Evolutionary conservation across 805 yeast genomes (phyloP).

Genomic region (Saturnispora quitensis): DNA sequence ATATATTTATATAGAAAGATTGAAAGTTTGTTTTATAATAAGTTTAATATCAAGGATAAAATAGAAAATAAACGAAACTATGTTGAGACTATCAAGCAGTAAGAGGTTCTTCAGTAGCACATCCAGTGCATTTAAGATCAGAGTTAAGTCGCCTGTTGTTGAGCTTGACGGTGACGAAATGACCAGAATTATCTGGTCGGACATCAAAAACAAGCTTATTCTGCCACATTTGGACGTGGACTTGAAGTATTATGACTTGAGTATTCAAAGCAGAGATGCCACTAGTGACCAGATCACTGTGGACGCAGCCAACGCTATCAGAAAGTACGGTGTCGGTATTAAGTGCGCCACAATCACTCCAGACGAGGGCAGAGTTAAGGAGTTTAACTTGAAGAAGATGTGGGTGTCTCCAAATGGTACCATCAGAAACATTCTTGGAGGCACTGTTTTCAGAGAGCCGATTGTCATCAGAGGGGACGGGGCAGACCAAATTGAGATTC

Average conservation of each 20-base stretch:
- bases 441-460: conserved; percentile 80
- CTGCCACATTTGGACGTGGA: conserved; percentile 65
- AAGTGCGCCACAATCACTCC: conserved; percentile 85
- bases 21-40: not conserved
- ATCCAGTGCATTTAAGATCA: conserved; percentile 39
- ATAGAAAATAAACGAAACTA: not conserved
- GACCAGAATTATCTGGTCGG: conserved; percentile 79
- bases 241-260: conserved; percentile 67
- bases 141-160: conserved; percentile 64
- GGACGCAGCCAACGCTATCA: conserved; percentile 71
- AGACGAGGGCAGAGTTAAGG: conserved; percentile 71
- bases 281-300: conserved; percentile 68
- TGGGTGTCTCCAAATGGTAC: conserved; percentile 86
- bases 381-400: conserved; percentile 66
- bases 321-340: conserved; percentile 68
- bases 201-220: conserved; percentile 59
- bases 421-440: conserved; percentile 70
- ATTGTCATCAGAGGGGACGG: conserved; percentile 51
- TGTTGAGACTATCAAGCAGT: not conserved
- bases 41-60: not conserved
- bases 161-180: conserved; percentile 81
- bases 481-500: conserved; percentile 40
- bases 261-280: conserved; percentile 57
- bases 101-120: conserved; percentile 22
- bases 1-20: not conserved